These are phyloP conservation scores for Aspergillus brunneoviolaceus DNA, from an alignment of 2,329 filamentous ascomycete species.

Conservation along the genomic window DNA sequence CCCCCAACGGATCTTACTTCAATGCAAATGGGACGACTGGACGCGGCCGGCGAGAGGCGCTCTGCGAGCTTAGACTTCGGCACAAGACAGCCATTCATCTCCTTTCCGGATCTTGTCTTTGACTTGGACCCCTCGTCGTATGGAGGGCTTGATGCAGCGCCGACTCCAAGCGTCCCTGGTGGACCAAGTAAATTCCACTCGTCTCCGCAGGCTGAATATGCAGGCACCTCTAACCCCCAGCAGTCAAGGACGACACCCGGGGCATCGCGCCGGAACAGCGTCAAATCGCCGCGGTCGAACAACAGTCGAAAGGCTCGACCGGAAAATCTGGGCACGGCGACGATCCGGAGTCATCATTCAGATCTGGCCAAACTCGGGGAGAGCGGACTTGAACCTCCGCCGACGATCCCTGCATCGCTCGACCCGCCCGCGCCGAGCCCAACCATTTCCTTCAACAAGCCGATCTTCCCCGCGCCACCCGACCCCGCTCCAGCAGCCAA, in stretches of 20 bases:
- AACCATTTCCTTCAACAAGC: slow-evolving; percentile 53
- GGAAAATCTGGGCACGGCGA: slow-evolving; percentile 40
- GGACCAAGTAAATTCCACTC: slow-evolving; percentile 65
- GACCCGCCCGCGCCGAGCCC: slow-evolving; percentile 56
- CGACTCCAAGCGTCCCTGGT: slow-evolving; percentile 78
- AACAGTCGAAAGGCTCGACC: slow-evolving; percentile 38
- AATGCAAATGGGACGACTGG: slow-evolving; percentile 34
- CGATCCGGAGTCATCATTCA: slow-evolving; percentile 32
- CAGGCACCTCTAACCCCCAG: slow-evolving; percentile 21
- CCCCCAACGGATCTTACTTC: slow-evolving; percentile 71
- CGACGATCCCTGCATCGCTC: slow-evolving; percentile 44
- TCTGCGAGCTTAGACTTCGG: slow-evolving; percentile 49
- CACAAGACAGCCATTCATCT: slow-evolving; percentile 34
- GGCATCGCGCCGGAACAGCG: slow-evolving; percentile 43
- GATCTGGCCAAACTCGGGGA: slow-evolving; percentile 29
- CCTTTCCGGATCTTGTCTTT: slow-evolving; percentile 42
- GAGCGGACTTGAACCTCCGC: slow-evolving; percentile 36
- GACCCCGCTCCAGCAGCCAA: slow-evolving; percentile 52
- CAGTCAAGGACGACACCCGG: slow-evolving; percentile 31
- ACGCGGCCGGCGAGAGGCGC: slow-evolving; percentile 36
- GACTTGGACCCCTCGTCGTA: slow-evolving; percentile 29
- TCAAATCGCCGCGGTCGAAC: slow-evolving; percentile 43
- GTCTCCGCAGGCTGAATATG: slow-evolving; percentile 39
- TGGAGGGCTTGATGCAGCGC: slow-evolving; percentile 72
- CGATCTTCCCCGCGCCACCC: slow-evolving; percentile 40